Evolutionary conservation across 495 filamentous ascomycete genomes (phyloP), one percentile per base, ranked within the genome.

Genomic region (Lentithecium fluviatile): DNA sequence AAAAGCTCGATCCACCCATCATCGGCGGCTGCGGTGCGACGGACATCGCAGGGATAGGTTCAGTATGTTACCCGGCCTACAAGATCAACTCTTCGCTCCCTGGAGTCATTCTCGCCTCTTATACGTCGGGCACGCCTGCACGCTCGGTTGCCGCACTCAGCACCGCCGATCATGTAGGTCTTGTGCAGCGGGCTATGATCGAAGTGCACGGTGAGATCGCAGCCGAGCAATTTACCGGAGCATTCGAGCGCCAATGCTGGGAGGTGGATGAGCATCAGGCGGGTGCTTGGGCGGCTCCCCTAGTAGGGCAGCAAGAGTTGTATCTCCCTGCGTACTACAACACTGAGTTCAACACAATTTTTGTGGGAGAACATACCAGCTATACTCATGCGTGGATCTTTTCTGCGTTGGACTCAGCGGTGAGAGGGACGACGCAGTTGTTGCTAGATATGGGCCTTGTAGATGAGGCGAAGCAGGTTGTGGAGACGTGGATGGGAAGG

Each of bases 371-470:
- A 72, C 85, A 88, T 68, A 88, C 85, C 0, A 82, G 80, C 46
- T 88, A 86, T 70, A 88, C 86, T n/a, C 85, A 88, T 67, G 85
- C 85, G 4, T 89, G 86, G 86, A 87, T 89, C 46, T 83, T 84
- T 23, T 81, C 80, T 2, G 85, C 85, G 6, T 70, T 89, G 25
- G 85, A 88, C 68, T 84, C 81, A 19, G 86, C 83, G 0, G 83
- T 88, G 20, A 74, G 86, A 0, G 86, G 85, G 0, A 82, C 81
- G 6, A 80, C 84, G 15, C 86, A 89, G 67, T 60, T 88, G 52
- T 69, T 88, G 58, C 76, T 88, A 1, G 83, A 88, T 63, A 76
- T 88, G 55, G 86, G 86, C 0, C 67, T 89, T 36, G 83, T 88
- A 1, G 85, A 88, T 71, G 85, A 88, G 72, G 85, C 85, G 10